Evolutionary conservation across 1,284 basidiomycete species (phyloP), one percentile per base, ranked within the genome.

Genomic region (Cryptococcus neoformans): DNA sequence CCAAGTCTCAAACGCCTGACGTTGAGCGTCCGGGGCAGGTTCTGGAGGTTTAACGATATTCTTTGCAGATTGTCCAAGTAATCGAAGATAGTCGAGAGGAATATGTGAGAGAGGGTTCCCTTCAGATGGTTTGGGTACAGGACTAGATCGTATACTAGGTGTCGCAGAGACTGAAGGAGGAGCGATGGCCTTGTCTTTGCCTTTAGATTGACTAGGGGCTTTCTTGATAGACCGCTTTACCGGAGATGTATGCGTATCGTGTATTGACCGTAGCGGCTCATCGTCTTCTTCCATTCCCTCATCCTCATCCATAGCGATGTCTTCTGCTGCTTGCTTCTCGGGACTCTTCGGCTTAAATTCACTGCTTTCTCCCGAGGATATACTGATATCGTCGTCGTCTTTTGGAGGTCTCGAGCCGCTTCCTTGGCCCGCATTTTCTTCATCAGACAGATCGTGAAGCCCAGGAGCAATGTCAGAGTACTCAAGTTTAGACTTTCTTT

Each of bases 361-460:
- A 48, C 59, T 64, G 16, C 63, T 62, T 28, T 55, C 63, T 7
- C 67, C 67, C 6, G 65, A 67, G 6, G 58, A 62, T 12, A 69
- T 16, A 51, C 35, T 44, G 14, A 49, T 41, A 44, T 53, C 53
- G 39, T 44, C 54, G 10, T 46, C 57, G 4, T 56, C 49, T 14
- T 59, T 55, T 2, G 51, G 11, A 44, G 53, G 8, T 55, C 55
- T 34, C 4, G 28, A 28, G 12, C 45, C 4, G 12, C 12, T 41
- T 9, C 37, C 42, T 16, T 54, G 36, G 40, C 39, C 17, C 11
- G 8, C n/a, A 28, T 45, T 51, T 41, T 17, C 36, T 34, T 16
- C 16, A 8, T 47, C 53, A 11, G 65, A 63, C 3, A 69, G 60
- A 36, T 63, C 50, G 7, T 55, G 58, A 12, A 69, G 58, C 6